Evolutionary conservation across 2,329 filamentous ascomycete genomes (phyloP), one percentile per base, ranked within the genome.

Genomic region (Beauveria caledonica): DNA sequence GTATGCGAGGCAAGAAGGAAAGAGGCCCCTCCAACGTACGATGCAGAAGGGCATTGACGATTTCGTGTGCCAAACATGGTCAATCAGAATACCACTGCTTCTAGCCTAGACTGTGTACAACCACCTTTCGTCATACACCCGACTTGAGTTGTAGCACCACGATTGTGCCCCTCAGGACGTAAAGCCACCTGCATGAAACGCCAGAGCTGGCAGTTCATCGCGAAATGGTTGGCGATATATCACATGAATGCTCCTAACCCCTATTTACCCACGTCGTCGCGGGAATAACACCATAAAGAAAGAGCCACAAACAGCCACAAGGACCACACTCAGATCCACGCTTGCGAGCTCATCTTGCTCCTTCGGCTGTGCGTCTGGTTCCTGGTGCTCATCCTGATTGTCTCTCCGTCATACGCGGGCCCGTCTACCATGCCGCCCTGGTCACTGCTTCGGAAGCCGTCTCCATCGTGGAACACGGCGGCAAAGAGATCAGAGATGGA

Each of bases 401-500:
- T 6, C 7, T 62, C 51, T 10, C 17, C 46, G 46, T 62, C 61
- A n/a, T 51, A 62, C 46, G 70, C 63, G 10, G 61, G 58, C 27
- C 67, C 66, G n/a, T 75, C 74, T 1, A 69, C 68, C 6, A 61
- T 52, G 5, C 63, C 44, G 3, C 27, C 29, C 1, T 68, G 65
- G 39, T 73, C 71, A 1, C 57, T 48, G 33, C 63, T 64, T 5
- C 75, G 71, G 72, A 88, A 88, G 25, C 89, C 90, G 6, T 95
- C 90, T 5, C 86, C 85, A 21, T 94, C 89, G 68, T 86, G 86
- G 66, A 97, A 86, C 1, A 96, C 81, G 23, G 86, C 85, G 29
- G 76, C 74, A 75, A 87, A 93, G 57, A 97, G 76, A 5, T 78
- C 79, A 6, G 81, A 79, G 62, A 97, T 83, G 3, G 90, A 86